Evolutionary conservation across 2,329 filamentous ascomycete genomes (phyloP).

Genomic region (Xylariales sp.): DNA sequence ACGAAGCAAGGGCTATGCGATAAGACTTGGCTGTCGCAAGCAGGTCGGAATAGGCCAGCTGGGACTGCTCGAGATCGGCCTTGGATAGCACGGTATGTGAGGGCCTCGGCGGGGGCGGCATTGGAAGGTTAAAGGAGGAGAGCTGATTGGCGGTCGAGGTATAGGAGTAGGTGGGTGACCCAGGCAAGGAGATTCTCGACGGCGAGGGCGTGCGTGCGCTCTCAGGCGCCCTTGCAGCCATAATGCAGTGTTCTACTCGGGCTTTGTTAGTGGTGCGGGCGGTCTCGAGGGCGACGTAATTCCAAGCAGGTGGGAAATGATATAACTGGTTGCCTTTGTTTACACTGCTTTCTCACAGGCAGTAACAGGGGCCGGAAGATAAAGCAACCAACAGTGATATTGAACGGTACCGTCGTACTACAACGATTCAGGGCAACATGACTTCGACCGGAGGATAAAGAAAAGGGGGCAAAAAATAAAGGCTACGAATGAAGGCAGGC

Average conservation of each 20-base stretch:
- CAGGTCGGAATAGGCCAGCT: constrained; percentile 71
- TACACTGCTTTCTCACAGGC: constrained; percentile 24
- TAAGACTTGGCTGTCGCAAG: constrained; percentile 72
- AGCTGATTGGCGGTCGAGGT: constrained; percentile 71
- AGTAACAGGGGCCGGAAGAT: constrained; percentile 28
- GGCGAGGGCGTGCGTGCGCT: constrained; percentile 62
- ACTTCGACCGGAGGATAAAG: background rate
- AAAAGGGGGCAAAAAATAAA: background rate
- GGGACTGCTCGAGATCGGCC: constrained; percentile 71
- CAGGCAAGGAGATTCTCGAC: constrained; percentile 70
- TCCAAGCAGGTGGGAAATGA: constrained; percentile 6
- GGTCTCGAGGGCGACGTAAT: constrained; percentile 22
- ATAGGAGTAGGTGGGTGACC: constrained; percentile 72
- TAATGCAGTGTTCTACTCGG: constrained; percentile 19
- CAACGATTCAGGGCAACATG: constrained; percentile 5
- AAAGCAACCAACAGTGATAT: constrained; percentile 10
- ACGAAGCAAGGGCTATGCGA: constrained; percentile 68
- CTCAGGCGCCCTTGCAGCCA: constrained; percentile 44
- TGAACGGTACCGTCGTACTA: constrained; percentile 2
- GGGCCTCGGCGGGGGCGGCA: constrained; percentile 70
- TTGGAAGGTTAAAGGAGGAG: constrained; percentile 68
- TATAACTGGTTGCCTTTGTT: constrained; percentile 35
- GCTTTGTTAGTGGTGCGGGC: constrained; percentile 4
- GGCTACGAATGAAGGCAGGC: background rate
- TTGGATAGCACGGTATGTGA: constrained; percentile 70